Base-by-base conservation (phyloP, 2,329 filamentous ascomycete species). In the Fusarium agapanthi region DNA sequence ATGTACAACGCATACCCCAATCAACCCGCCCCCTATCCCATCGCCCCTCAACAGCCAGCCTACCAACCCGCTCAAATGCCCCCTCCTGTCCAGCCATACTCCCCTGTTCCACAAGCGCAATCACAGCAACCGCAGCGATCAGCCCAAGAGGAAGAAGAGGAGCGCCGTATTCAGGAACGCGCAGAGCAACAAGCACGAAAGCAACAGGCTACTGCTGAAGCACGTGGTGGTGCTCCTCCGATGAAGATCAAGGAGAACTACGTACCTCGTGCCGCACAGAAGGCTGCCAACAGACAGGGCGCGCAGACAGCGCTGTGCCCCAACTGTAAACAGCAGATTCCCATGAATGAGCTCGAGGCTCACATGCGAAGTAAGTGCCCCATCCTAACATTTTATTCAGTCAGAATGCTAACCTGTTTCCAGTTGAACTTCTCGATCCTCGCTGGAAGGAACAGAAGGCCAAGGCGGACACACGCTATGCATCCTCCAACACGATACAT, bases 211-310 rank as follows among this genome's bases (percentile, higher is more conserved):
- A 92, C 95, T 78, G 90, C 92, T n/a, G 92, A 94, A 65, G 91
- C 93, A 13, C 91, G 91, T 78, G 89, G 89, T 40, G 88, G 88
- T 53, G 86, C 88, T 47, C 88, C 88, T 47, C 88, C 92, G 1
- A 95, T 97, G 90, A 95, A 95, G 81, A 98, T 98, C 80, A 92
- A 94, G 79, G 93, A 93, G 80, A 95, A 97, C 82, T 97, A 98
- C 80, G 92, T 97, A 24, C 95, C 95, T 0, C 90, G 94, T 56
- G 94, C 94, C 6, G 91, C 93, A 47, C 91, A 92, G 62, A 89
- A 91, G 79, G 88, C 90, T 34, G 90, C 91, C 51, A 92, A 90
- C 79, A 90, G 89, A 79, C 87, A 89, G 72, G 88, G 87, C 59
- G 86, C 86, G 45, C 87, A 90, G 72, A 93, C 91, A 80, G 92